phyloP scores from a whole-genome alignment of 305 asterid genomes.

The Lippia alba region DNA sequence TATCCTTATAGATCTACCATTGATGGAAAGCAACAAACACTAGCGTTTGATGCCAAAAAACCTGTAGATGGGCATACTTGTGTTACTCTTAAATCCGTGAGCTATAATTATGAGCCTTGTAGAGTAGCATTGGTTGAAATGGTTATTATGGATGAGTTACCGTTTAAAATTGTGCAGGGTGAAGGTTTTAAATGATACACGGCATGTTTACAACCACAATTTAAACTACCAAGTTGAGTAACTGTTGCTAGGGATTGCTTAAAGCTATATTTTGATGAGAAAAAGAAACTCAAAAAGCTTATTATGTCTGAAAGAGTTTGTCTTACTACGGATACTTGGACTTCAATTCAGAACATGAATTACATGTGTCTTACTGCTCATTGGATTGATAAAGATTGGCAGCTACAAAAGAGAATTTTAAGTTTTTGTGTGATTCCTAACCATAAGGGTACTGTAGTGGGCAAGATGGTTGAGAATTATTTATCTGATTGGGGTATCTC shows the following conservation, averaged over 20 bases:
- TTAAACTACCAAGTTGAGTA: slow-evolving; percentile 17
- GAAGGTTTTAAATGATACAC: slow-evolving; percentile 6
- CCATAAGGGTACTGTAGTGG: not conserved
- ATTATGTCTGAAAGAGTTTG: too few species aligned
- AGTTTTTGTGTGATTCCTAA: too few species aligned
- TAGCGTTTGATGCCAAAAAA: slow-evolving; percentile 3
- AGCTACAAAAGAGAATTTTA: too few species aligned
- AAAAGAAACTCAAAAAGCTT: not conserved
- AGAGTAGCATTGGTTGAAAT: not conserved
- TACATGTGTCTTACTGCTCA: too few species aligned
- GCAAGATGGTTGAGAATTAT: slow-evolving; percentile 9
- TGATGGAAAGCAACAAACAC: slow-evolving; percentile 10
- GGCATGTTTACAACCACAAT: not conserved
- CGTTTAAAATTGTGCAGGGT: slow-evolving; percentile 20
- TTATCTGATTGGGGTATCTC: slow-evolving; percentile 3
- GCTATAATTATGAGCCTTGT: slow-evolving; percentile 8
- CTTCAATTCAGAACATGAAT: too few species aligned
- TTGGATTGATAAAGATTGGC: too few species aligned
- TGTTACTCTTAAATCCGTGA: not conserved
- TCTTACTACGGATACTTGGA: too few species aligned
- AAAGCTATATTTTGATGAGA: not conserved
- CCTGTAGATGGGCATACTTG: not conserved
- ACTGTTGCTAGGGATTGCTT: slow-evolving; percentile 16
- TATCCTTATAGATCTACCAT: not conserved
- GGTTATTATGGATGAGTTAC: slow-evolving; percentile 16